Base-by-base conservation (phyloP, 495 filamentous ascomycete species). In the Annulohypoxylon nitens region DNA sequence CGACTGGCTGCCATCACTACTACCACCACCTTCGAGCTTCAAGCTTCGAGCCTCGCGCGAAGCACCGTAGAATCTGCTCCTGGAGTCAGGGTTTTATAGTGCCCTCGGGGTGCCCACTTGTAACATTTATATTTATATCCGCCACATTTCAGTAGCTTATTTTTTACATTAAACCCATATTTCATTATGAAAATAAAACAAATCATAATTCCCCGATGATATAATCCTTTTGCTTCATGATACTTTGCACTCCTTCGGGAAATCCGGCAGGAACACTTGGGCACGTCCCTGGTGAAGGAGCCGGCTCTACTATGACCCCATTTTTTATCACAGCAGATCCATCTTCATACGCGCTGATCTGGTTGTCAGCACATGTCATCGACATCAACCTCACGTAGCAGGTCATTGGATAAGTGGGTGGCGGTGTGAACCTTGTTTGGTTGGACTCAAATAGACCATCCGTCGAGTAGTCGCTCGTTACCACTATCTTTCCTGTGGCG, bases 401-500 rank as follows among this genome's bases (percentile, higher is more conserved):
- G 8, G 54, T 74, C 5, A 62, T 36, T 25, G 45, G n/a, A 67
- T 34, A 45, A 61, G 34, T 5, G 4, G 36, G 45, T 23, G 71
- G 71, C 47, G 54, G n/a, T 14, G 9, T 23, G 53, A 70, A 26
- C 20, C 20, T 23, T 6, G 60, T 66, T 20, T 30, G 16, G 61
- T 33, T 64, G 30, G 65, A 76, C 5, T 62, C 33, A 33, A 33
- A 23, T 34, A 9, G 5, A 26, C 62, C 70, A 23, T 51, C n/a
- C 3, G 64, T 69, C 51, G 63, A 73, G 55, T 69, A 73, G 34
- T 67, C 26, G 12, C 16, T 23, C 3, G 57, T 59, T 37, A 70
- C n/a, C 16, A 70, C 48, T 4, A 84, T 74, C 45, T 80, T 78
- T 4, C 89, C 89, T 3, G 89, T 90, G 4, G 88, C 87, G 43